Base-by-base conservation (phyloP, 2,329 filamentous ascomycete species). In the Annulohypoxylon truncatum region DNA sequence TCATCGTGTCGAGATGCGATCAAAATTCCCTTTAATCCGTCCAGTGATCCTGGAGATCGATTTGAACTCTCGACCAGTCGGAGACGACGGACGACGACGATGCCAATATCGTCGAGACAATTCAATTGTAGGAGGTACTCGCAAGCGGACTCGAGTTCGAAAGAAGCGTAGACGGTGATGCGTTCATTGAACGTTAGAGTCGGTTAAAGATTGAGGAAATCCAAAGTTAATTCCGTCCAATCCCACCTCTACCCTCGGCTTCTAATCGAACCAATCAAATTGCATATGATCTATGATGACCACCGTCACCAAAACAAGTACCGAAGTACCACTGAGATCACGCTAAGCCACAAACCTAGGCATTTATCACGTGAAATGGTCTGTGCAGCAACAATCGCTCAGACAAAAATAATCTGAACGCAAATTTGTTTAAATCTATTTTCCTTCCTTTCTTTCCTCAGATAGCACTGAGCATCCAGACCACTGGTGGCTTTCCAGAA, bases 381-480 rank as follows among this genome's bases (percentile, higher is more conserved):
- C 70, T 29, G 71, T 75, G 74, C 72, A 8, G 50, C 22, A 9
- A 59, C 50, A 29, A 50, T 40, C 28, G 42, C 48, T 63, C 50
- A 44, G 29, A 35, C 57, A 42, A 64, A 40, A 38, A 60, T 64
- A 4, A 55, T 56, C 0, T 20, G 55, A 5, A 61, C 57, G 33
- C 24, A 18, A 44, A 2, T 13, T 40, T 53, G 7, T 15, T 47
- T 1, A 15, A 58, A 60, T 67, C 38, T 59, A 56, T 63, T 68
- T 67, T 72, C 72, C 60, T 58, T 72, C 56, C 75, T 67, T 76
- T 76, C 78, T 75, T 72, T 77, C 77, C 75, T 78, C 80, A 86
- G 83, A 85, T 85, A 87, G 82, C 67, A 77, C 82, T 80, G 82
- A 82, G 81, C 78, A 77, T 80, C 79, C 80, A 71, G 72, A 73